Conservation (phyloP, 73 alveolate genomes). For the Tetrahymena malaccensis region DNA sequence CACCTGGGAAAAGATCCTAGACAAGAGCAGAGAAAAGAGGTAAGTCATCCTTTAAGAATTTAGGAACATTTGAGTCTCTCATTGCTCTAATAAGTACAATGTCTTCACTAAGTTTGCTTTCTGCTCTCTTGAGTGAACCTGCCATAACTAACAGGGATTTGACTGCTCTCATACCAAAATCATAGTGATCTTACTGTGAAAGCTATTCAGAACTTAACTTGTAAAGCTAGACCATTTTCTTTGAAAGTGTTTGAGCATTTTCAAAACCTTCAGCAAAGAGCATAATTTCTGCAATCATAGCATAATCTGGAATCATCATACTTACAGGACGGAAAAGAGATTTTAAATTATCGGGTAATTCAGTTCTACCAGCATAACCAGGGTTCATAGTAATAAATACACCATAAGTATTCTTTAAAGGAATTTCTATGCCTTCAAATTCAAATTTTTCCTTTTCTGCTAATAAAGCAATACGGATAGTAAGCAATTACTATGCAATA, state of each 20-base stretch:
- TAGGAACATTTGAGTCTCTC: constrained; percentile 71
- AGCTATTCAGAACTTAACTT: constrained; percentile 76
- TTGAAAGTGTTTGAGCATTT: constrained; percentile 77
- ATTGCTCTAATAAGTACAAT: constrained; percentile 63
- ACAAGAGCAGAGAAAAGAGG: constrained; percentile 72
- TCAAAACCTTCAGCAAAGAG: constrained; percentile 94
- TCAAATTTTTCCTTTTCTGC: constrained; percentile 43
- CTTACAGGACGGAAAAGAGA: constrained; percentile 92
- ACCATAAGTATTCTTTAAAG: constrained; percentile 80
- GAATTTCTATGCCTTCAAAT: constrained; percentile 72
- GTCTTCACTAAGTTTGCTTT: constrained; percentile 69
- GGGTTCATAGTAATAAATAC: constrained; percentile 96
- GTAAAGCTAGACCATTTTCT: constrained; percentile 78
- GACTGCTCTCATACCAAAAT: constrained; percentile 98
- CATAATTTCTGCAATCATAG: constrained; percentile 93
- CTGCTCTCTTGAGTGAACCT: constrained; percentile 87
- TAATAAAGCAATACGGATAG: constrained; percentile 22
- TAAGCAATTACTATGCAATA: constrained; percentile 41
- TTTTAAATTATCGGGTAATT: constrained; percentile 90
- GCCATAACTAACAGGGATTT: constrained; percentile 95
- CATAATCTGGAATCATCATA: constrained; percentile 97
- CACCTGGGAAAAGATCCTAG: constrained; percentile 81
- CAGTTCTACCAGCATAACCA: constrained; percentile 98
- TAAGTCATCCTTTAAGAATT: constrained; percentile 75
- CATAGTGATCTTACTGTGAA: constrained; percentile 94